Conservation (phyloP, 331 rosid genomes). For the Phaseolus coccineus region DNA sequence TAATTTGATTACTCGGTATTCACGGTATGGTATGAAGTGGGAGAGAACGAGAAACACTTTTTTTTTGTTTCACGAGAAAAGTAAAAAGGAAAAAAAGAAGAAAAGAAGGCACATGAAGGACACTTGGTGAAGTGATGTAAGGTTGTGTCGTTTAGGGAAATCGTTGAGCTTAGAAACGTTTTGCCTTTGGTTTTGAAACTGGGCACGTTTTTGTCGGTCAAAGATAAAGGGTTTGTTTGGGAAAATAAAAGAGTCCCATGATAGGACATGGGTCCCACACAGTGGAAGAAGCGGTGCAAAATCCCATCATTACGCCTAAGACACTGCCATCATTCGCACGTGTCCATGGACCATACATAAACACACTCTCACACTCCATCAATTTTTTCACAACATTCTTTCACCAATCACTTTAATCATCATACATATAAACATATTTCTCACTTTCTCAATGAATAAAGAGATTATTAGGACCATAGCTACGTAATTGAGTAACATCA, state of each 20-base stretch:
- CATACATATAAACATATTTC: not conserved
- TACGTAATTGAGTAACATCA: not conserved
- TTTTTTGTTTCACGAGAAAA: too few species aligned
- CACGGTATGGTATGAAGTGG: too few species aligned
- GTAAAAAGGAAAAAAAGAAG: too few species aligned
- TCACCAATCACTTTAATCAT: conserved; percentile 36
- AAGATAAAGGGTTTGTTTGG: conserved; percentile 41
- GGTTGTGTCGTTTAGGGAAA: conserved; percentile 29
- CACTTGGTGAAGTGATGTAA: not conserved
- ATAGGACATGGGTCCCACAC: conserved; percentile 70
- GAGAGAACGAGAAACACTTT: too few species aligned
- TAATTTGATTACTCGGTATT: too few species aligned
- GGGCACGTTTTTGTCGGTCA: conserved; percentile 60
- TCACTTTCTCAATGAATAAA: not conserved
- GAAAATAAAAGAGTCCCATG: conserved; percentile 52
- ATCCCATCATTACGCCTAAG: conserved; percentile 66
- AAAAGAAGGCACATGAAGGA: not conserved
- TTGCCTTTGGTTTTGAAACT: conserved; percentile 26
- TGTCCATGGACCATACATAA: conserved; percentile 82
- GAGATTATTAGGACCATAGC: not conserved
- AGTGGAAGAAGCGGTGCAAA: conserved; percentile 91
- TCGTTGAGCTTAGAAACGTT: not conserved
- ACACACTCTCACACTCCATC: conserved; percentile 15
- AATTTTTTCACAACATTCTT: not conserved
- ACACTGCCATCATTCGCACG: conserved; percentile 89